phyloP scores from a whole-genome alignment of 2,329 filamentous ascomycete genomes.

The Juglanconis juglandina region DNA sequence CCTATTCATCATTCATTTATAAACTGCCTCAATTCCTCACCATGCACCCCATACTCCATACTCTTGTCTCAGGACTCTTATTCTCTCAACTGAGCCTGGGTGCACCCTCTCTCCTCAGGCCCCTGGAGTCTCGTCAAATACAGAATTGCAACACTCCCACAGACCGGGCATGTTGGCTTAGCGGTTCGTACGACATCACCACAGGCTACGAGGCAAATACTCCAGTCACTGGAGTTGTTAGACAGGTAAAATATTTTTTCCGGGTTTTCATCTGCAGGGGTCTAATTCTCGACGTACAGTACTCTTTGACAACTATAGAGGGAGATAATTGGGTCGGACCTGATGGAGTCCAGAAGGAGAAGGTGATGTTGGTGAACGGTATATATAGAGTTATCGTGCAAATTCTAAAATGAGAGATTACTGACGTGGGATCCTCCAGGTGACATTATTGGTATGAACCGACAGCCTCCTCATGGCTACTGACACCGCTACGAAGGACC shows the following conservation, averaged over 20 bases:
- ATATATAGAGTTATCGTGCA: slow-evolving; percentile 33
- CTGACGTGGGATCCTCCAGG: not conserved
- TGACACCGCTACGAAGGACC: slow-evolving; percentile 38
- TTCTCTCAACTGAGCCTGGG: slow-evolving; percentile 5
- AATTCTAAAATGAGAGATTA: not conserved
- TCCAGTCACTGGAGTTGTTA: slow-evolving; percentile 24
- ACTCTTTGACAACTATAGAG: slow-evolving; percentile 27
- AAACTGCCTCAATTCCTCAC: not conserved
- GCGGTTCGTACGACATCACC: slow-evolving; percentile 26
- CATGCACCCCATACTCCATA: slow-evolving; percentile 3
- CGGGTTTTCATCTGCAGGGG: too few relatives aligned
- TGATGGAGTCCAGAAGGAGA: slow-evolving; percentile 27
- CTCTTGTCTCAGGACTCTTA: slow-evolving; percentile 13
- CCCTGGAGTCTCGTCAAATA: slow-evolving; percentile 7
- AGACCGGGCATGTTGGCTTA: slow-evolving; percentile 28
- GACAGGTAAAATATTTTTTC: slow-evolving; percentile 10
- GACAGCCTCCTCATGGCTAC: not conserved
- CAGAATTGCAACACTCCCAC: slow-evolving; percentile 24
- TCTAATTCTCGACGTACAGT: slow-evolving; percentile 16
- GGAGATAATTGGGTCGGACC: slow-evolving; percentile 27
- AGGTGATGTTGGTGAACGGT: slow-evolving; percentile 47
- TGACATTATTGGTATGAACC: slow-evolving; percentile 10
- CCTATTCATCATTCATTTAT: not conserved
- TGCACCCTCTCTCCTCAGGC: slow-evolving; percentile 6
- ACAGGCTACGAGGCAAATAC: slow-evolving; percentile 27